These are phyloP conservation scores for Sphagnum tenellum DNA, from an alignment of 225 moss, liverwort and hornwort species.

Conservation along the genomic window DNA sequence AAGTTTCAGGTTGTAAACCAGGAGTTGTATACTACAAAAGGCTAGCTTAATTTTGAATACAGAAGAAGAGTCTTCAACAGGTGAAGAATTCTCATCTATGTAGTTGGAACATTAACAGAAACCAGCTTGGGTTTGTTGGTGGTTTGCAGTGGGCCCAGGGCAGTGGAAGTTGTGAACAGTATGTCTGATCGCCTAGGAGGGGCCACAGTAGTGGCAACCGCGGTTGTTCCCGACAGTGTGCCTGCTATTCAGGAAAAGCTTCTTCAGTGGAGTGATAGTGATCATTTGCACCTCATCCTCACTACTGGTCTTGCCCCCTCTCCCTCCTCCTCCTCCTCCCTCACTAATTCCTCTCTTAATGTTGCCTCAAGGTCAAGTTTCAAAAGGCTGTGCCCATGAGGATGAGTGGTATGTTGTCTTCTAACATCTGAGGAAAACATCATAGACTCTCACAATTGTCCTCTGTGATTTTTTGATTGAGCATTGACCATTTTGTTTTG, in stretches of 20 bases:
- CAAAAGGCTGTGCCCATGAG: no score
- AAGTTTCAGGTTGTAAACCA: no score
- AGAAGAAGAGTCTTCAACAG: no score
- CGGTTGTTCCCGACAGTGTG: conserved; percentile 64
- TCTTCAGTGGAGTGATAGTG: conserved; percentile 68
- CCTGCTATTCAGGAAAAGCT: conserved; percentile 74
- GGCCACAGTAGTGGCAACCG: conserved; percentile 69
- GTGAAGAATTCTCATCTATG: no score
- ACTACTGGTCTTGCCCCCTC: conserved; percentile 52
- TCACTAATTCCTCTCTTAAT: background rate
- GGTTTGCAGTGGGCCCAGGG: conserved; percentile 71
- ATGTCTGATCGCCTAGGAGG: conserved; percentile 83
- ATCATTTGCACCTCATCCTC: conserved; percentile 68
- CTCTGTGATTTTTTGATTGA: no score
- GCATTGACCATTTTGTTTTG: background rate
- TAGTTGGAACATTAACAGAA: no score
- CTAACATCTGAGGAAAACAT: no score
- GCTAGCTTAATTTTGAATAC: no score
- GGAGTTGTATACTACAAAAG: no score
- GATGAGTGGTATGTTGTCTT: no score
- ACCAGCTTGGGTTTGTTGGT: background rate
- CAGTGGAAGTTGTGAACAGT: conserved; percentile 66
- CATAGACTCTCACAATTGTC: no score
- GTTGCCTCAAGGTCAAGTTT: no score
- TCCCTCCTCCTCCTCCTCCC: conserved; percentile 1